Base-by-base conservation (phyloP, 2,329 filamentous ascomycete genomes). In the Exophiala dermatitidis region DNA sequence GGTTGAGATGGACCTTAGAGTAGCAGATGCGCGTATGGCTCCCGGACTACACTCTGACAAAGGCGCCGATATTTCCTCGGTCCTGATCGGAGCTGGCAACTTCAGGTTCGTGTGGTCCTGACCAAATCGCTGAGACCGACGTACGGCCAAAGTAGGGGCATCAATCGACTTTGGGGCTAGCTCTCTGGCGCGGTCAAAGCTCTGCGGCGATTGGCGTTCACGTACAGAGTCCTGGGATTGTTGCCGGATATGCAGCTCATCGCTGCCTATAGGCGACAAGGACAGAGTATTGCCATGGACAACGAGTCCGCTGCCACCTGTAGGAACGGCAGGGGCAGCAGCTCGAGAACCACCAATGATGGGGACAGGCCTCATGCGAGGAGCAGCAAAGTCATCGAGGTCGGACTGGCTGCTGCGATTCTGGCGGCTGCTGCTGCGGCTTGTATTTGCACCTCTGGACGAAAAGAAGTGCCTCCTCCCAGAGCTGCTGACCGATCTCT, bases 301-400 rank as follows among this genome's bases (percentile, higher is more conserved):
- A 29, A 69, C 70, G 48, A 70, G 36, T 72, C 51, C 68, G 62
- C n/a, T 68, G 71, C 44, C 69, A 19, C 19, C 19, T 19, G 19
- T 19, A 65, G 50, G 63, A 63, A 12, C 71, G 64, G 8, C 65
- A 52, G 12, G 67, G 44, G 66, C 48, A 37, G 70, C 71, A 29
- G 31, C 53, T 12, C 56, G 48, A 43, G 61, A 63, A 29, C 75
- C 73, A 12, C 75, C 75, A 43, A 64, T 71, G 47, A 77, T 76
- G 41, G 76, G 62, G n/a, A 77, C 73, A 37, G 75, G 75, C 45
- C 74, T 71, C 32, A 77, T 64, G 32, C 75, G 69, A 44, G 72
- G 68, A 30, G 70, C 63, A 1, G 76, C 63, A 52, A 77, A 78
- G 44, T 75, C 72, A 59, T 78, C 75, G 10, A 77, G 67, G 19